Evolutionary conservation across 2,329 filamentous ascomycete species (phyloP).

Genomic region (Claviceps sorghi): DNA sequence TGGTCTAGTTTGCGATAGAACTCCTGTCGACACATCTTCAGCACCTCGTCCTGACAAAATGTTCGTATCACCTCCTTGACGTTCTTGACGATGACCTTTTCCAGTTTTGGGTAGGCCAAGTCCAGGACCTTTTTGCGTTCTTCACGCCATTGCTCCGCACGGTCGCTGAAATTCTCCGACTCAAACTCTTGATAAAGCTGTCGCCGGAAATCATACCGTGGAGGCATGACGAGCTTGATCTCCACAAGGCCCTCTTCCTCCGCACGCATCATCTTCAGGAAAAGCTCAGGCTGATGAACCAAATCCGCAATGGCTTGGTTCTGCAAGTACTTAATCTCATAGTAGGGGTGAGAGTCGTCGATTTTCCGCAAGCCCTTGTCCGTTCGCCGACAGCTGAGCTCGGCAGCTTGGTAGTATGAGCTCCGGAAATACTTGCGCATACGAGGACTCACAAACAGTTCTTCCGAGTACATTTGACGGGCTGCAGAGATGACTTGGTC

Average conservation of each 20-base stretch:
- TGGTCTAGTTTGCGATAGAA: conserved; percentile 87
- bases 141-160: conserved; percentile 88
- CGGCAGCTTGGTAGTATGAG: conserved; percentile 68
- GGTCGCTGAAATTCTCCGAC: conserved; percentile 88
- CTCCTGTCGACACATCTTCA: conserved; percentile 75
- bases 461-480: conserved; percentile 79
- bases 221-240: conserved; percentile 64
- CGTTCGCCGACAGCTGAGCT: conserved; percentile 77
- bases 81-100: conserved; percentile 72
- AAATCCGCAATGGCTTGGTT: conserved; percentile 76
- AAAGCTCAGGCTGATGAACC: conserved; percentile 72
- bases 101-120: conserved; percentile 64
- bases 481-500: conserved; percentile 64
- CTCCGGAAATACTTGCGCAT: conserved; percentile 77
- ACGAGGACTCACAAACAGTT: conserved; percentile 73
- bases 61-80: conserved; percentile 91
- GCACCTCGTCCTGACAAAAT: conserved; percentile 83
- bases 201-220: conserved; percentile 59
- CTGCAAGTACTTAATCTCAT: conserved; percentile 92
- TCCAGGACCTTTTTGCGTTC: conserved; percentile 77
- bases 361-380: conserved; percentile 91
- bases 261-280: conserved; percentile 92
- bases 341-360: conserved; percentile 88
- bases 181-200: conserved; percentile 72
- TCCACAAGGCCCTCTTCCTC: conserved; percentile 88